phyloP scores from a whole-genome alignment of 805 yeast genomes.

The Starmera dryadoides region DNA sequence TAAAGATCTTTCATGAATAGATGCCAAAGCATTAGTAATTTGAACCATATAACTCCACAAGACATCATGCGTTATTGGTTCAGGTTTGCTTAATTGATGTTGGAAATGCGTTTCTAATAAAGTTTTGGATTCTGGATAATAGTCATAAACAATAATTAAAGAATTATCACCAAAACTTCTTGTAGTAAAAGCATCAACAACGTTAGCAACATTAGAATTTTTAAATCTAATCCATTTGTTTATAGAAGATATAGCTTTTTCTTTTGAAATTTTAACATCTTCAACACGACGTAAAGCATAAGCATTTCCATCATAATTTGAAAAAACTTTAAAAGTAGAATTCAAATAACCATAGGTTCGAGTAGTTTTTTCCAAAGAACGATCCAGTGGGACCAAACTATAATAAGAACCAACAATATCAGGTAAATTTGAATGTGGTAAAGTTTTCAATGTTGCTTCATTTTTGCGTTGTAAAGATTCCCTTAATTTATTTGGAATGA shows the following conservation, averaged over 20 bases:
- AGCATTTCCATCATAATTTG: constrained; percentile 69
- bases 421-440: constrained; percentile 57
- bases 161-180: constrained; percentile 79
- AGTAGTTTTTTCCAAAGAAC: constrained; percentile 26
- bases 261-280: constrained; percentile 44
- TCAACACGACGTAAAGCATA: constrained; percentile 75
- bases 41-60: constrained; percentile 78
- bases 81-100: constrained; percentile 31
- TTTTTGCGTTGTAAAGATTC: constrained; percentile 65
- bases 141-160: constrained; percentile 75
- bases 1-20: constrained; percentile 58
- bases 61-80: constrained; percentile 50
- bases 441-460: constrained; percentile 70
- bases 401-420: constrained; percentile 77
- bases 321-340: constrained; percentile 70
- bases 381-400: constrained; percentile 77
- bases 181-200: constrained; percentile 81
- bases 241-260: constrained; percentile 51
- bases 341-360: constrained; percentile 45
- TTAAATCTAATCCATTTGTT: constrained; percentile 59
- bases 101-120: constrained; percentile 61
- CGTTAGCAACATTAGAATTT: constrained; percentile 53
- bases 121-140: constrained; percentile 69
- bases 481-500: constrained; percentile 66
- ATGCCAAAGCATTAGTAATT: constrained; percentile 58